Base-by-base conservation (phyloP, 805 yeast species). In the Candida tallmaniae region DNA sequence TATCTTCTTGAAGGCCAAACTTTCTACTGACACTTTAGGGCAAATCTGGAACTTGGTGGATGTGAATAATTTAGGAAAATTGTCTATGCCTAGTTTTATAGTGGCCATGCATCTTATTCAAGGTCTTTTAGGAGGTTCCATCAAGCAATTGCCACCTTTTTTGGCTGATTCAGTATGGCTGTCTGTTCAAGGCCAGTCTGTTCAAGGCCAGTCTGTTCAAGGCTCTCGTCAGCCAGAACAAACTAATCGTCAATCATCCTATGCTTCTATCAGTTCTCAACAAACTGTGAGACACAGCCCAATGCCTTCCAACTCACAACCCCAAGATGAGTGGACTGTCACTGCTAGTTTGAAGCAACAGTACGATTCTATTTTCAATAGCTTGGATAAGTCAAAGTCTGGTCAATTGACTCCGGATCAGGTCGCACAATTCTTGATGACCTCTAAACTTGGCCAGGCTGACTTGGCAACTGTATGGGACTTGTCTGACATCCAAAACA, bases 31-130 rank as follows among this genome's bases (percentile, higher is more conserved):
- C 17, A 72, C 78, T 2, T 67, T 93, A 41, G 95, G 94, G 38
- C 83, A 80, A 53, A 80, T 93, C 39, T 93, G 98, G 98, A 74
- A 74, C 35, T 67, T 90, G 38, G 93, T 84, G 28, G 98, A 93
- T 55, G 76, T 78, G 41, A 73, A 74, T 35, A 79, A 79, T 46
- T 60, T 74, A 2, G 98, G 98, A 4, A 68, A 74, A 36, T 74
- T 93, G 48, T 70, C 74, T 37, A 74, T 79, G 51, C 71, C 79
- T 11, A 89, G 86, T 54, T 93, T 93, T 49, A 76, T 86, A 29
- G 75, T 90, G 49, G 97, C 97, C 6, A 90, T 93, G 98, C 95
- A 85, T 59, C 70, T 93, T 53, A 86, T 93, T 44, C 97, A 90
- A 58, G 80, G 87, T 46, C 64, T 82, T 21, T 67, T 87, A 50